These are phyloP conservation scores for Penicillium desertorum DNA, from an alignment of 495 filamentous ascomycete species.

Conservation along the genomic window DNA sequence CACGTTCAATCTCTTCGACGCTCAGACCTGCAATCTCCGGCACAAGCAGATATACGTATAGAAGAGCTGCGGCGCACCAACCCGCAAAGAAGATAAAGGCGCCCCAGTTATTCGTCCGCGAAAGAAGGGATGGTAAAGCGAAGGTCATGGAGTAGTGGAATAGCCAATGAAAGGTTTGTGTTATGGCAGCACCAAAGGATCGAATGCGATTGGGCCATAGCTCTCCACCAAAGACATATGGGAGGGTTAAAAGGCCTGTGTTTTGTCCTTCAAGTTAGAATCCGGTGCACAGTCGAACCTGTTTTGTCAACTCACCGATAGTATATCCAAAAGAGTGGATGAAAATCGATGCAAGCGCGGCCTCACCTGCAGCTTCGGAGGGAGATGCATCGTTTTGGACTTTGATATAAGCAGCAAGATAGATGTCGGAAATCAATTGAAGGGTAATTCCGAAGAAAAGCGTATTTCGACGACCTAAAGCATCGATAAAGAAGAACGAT, in stretches of 20 bases:
- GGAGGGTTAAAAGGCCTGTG: constrained; percentile 21
- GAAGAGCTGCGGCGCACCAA: constrained; percentile 16
- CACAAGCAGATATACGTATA: constrained; percentile 32
- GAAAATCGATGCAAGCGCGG: constrained; percentile 17
- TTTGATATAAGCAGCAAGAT: constrained; percentile 21
- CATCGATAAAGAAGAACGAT: constrained; percentile 22
- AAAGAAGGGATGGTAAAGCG: constrained; percentile 15
- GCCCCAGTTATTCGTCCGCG: constrained; percentile 20
- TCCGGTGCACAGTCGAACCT: not conserved
- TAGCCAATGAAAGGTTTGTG: constrained; percentile 24
- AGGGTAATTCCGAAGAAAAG: constrained; percentile 19
- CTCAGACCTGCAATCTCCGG: constrained; percentile 20
- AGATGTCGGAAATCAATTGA: constrained; percentile 22
- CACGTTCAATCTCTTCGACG: constrained; percentile 19
- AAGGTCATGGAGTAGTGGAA: constrained; percentile 19
- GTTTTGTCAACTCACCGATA: constrained; percentile 11
- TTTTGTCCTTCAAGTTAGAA: not conserved
- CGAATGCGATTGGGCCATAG: constrained; percentile 27
- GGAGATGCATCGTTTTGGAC: constrained; percentile 1
- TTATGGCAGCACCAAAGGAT: constrained; percentile 21
- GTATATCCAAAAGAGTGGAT: constrained; percentile 22
- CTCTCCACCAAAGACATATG: constrained; percentile 24
- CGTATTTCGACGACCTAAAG: constrained; percentile 17
- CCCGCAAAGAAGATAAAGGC: constrained; percentile 27
- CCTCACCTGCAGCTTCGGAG: constrained; percentile 5